Evolutionary conservation across 257 asterid genomes (phyloP).

Genomic region (Striga asiatica): DNA sequence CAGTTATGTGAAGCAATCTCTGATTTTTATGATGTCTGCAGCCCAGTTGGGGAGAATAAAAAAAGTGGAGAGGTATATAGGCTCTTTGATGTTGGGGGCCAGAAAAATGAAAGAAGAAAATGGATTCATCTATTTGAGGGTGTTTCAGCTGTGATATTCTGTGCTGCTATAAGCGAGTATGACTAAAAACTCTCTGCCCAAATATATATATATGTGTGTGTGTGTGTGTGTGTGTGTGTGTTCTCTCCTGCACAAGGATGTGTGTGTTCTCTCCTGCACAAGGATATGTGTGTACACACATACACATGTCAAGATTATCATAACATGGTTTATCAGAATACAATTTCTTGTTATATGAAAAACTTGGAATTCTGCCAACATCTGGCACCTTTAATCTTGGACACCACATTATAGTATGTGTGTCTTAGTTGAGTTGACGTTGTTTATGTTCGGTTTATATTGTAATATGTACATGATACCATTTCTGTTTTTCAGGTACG

Average conservation of each 20-base stretch:
- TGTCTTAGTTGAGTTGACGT: constrained; percentile 4
- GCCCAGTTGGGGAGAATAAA: constrained; percentile 97
- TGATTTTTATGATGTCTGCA: constrained; percentile 38
- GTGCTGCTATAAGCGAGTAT: constrained; percentile 99
- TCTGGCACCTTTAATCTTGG: constrained; percentile 1
- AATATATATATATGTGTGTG: not conserved
- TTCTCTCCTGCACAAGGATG: too few relatives aligned
- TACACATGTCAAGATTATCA: not conserved
- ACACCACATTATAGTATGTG: not conserved
- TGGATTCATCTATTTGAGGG: constrained; percentile 99
- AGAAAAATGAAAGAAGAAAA: constrained; percentile 96
- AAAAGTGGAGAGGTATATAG: constrained; percentile 94
- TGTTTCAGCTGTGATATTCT: constrained; percentile 94
- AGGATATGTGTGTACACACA: not conserved
- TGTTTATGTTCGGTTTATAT: not conserved
- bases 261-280: too few relatives aligned
- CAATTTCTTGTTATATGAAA: not conserved
- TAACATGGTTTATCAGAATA: not conserved
- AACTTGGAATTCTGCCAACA: not conserved
- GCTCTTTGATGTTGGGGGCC: constrained; percentile 98
- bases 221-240: too few relatives aligned
- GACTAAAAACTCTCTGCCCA: constrained; percentile 11
- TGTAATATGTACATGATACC: constrained; percentile 2
- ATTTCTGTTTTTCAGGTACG: constrained; percentile 51
- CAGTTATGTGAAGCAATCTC: constrained; percentile 9